Conservation (phyloP, 768 basidiomycete genomes). For the Saitozyma podzolica region DNA sequence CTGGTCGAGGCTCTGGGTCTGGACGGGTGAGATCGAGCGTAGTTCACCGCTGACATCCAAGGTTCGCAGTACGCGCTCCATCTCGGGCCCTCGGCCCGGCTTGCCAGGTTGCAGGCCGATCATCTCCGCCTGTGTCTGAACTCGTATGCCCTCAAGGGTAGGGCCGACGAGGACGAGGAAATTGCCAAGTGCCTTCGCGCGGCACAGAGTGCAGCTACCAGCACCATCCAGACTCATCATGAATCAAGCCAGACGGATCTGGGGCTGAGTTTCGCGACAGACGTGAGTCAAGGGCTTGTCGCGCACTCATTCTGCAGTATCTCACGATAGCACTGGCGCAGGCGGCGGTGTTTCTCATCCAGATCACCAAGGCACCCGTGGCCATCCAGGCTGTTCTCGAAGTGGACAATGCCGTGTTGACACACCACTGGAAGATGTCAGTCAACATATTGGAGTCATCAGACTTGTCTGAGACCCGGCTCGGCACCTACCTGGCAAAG, state of each 20-base stretch:
- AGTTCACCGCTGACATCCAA: constrained; percentile 1
- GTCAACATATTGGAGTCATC: constrained; percentile 20
- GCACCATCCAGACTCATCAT: constrained; percentile 20
- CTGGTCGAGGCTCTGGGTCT: constrained; percentile 20
- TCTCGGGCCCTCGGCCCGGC: constrained; percentile 13
- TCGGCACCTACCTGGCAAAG: constrained; percentile 14
- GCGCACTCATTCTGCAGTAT: constrained; percentile 8
- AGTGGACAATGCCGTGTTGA: constrained; percentile 16
- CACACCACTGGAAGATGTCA: constrained; percentile 13
- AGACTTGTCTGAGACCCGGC: constrained; percentile 18
- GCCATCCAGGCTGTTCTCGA: not conserved
- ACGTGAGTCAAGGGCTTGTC: constrained; percentile 12
- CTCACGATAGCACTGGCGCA: constrained; percentile 22
- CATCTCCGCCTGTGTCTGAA: constrained; percentile 31
- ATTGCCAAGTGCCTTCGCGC: too few relatives aligned
- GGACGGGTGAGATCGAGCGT: constrained; percentile 13
- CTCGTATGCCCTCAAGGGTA: constrained; percentile 17
- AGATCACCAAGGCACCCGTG: constrained; percentile 6
- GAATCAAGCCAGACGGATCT: constrained; percentile 18
- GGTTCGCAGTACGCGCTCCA: constrained; percentile 19
- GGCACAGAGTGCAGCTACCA: constrained; percentile 13
- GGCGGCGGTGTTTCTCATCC: constrained; percentile 25
- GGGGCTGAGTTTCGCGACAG: constrained; percentile 22
- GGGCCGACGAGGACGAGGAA: not conserved
- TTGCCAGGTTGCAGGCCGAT: constrained; percentile 23